Evolutionary conservation across 495 filamentous ascomycete genomes (phyloP).

Genomic region (Talaromyces trachyspermus): DNA sequence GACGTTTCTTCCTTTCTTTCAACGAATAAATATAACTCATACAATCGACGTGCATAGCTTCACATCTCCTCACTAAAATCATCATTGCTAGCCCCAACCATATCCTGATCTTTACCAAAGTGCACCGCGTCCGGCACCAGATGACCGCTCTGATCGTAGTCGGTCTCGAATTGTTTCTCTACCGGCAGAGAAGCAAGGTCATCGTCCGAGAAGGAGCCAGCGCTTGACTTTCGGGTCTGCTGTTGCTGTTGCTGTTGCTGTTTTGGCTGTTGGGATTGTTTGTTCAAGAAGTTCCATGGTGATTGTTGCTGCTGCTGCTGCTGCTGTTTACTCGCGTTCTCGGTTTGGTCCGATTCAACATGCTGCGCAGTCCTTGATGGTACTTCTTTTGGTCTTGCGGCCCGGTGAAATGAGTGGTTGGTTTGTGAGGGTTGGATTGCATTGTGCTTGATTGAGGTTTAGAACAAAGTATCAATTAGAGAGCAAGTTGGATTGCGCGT

Average conservation of each 20-base stretch:
- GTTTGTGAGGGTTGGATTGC: not conserved
- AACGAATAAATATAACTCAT: too few relatives aligned
- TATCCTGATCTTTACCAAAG: slow-evolving; percentile 6
- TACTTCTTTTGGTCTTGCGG: slow-evolving; percentile 1
- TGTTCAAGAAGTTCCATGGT: too few relatives aligned
- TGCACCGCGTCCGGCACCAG: slow-evolving; percentile 7
- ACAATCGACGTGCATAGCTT: too few relatives aligned
- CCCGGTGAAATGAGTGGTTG: slow-evolving; percentile 3
- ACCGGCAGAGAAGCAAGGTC: slow-evolving; percentile 3
- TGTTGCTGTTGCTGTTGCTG: not conserved
- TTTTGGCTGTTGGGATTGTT: not conserved
- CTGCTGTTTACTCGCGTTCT: not conserved
- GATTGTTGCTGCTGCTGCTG: not conserved
- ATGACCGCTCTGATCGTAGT: slow-evolving; percentile 3
- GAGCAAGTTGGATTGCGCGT: too few relatives aligned
- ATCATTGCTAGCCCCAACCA: slow-evolving; percentile 6
- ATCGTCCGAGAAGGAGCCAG: not conserved
- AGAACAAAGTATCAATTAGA: too few relatives aligned
- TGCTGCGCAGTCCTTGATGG: slow-evolving; percentile 1
- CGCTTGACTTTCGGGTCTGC: not conserved
- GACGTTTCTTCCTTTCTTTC: too few relatives aligned
- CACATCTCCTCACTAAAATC: slow-evolving; percentile 3
- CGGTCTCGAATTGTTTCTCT: slow-evolving; percentile 8
- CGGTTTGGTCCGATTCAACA: not conserved
- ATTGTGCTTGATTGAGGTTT: not conserved